Evolutionary conservation across 192 early-diverging fungal genomes (phyloP).

Genomic region (Pilobolus umbonatus): DNA sequence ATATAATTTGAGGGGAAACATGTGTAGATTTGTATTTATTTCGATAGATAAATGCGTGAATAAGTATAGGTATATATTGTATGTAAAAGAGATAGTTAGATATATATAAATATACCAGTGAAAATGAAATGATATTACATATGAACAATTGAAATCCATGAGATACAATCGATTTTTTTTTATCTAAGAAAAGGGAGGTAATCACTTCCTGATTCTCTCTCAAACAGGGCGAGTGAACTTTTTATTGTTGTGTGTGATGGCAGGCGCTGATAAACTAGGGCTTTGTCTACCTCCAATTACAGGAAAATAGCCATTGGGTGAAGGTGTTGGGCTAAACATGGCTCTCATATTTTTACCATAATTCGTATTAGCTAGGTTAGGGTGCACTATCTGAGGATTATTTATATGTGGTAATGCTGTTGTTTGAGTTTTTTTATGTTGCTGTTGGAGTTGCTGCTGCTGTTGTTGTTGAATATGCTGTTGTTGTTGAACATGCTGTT

Average conservation of each 20-base stretch:
- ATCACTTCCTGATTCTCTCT: too few species aligned
- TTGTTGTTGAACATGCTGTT: neutral
- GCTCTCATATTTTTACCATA: constrained; percentile 4
- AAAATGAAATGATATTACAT: too few species aligned
- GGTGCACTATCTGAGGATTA: neutral
- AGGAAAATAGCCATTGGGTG: neutral
- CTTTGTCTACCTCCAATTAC: constrained; percentile 6
- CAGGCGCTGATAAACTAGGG: constrained; percentile 11
- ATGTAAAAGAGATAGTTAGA: too few species aligned
- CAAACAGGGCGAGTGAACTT: constrained; percentile 2
- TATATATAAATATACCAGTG: too few species aligned
- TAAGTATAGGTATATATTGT: too few species aligned
- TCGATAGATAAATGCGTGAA: too few species aligned
- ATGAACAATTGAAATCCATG: too few species aligned
- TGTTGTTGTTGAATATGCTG: neutral
- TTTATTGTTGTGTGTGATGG: neutral
- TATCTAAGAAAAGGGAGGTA: too few species aligned
- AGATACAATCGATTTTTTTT: too few species aligned
- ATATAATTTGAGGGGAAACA: too few species aligned
- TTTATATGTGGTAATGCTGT: neutral
- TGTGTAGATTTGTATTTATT: too few species aligned
- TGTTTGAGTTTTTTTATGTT: neutral
- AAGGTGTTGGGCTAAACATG: neutral
- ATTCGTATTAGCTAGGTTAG: neutral
- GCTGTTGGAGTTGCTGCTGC: neutral